Percentiles rank a stretch among this genome's conserved stretches.
These are phyloP conservation scores for Candida wancherniae DNA, from an alignment of 805 yeast species.

Conservation along the genomic window DNA sequence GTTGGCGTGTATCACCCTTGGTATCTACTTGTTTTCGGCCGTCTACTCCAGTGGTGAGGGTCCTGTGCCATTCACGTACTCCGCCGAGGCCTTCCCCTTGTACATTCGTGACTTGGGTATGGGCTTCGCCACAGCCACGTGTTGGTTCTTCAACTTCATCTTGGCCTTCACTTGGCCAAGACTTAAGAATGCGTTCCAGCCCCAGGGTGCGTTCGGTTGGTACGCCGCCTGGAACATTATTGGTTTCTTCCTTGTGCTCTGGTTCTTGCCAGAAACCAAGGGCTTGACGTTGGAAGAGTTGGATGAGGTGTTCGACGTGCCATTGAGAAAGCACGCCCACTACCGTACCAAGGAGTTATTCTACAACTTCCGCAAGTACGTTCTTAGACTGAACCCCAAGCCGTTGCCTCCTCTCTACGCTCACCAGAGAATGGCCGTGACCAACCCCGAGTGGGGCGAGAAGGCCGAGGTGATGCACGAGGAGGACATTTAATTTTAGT, in stretches of 20 bases:
- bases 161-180: slow-evolving; percentile 79
- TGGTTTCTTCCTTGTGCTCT: slow-evolving; percentile 65
- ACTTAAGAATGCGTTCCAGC: slow-evolving; percentile 56
- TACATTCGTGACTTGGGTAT: slow-evolving; percentile 77
- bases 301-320: slow-evolving; percentile 66
- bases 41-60: slow-evolving; percentile 85
- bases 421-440: slow-evolving; percentile 56
- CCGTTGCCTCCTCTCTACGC: slow-evolving; percentile 54
- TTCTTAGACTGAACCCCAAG: slow-evolving; percentile 41
- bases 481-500: slow-evolving; percentile 25
- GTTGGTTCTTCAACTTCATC: slow-evolving; percentile 70
- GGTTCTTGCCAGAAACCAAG: slow-evolving; percentile 70
- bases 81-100: slow-evolving; percentile 80
- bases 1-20: slow-evolving; percentile 63
- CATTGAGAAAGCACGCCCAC: slow-evolving; percentile 50
- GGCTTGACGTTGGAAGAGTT: slow-evolving; percentile 71
- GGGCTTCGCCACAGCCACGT: slow-evolving; percentile 70
- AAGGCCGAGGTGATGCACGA: slow-evolving; percentile 50
- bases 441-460: slow-evolving; percentile 59
- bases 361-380: slow-evolving; percentile 42
- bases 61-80: slow-evolving; percentile 84
- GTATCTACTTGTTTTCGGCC: slow-evolving; percentile 67
- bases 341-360: slow-evolving; percentile 29
- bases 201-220: slow-evolving; percentile 86
- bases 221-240: slow-evolving; percentile 81